phyloP scores from a whole-genome alignment of 1,284 basidiomycete species.

The Ganoderma sp. region DNA sequence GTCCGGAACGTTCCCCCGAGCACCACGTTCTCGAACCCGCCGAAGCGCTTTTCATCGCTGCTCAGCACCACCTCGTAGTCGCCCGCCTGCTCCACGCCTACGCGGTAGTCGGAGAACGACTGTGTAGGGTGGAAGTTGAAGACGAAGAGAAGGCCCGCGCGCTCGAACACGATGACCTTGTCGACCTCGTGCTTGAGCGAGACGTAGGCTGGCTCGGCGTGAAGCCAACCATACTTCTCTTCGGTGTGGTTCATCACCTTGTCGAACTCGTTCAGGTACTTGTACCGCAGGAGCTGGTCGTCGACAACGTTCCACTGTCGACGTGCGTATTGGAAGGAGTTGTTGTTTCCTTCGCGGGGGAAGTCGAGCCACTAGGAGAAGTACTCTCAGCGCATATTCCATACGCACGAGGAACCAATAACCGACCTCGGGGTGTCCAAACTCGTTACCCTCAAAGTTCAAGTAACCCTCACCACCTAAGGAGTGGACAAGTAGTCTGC shows the following conservation, averaged over 20 bases:
- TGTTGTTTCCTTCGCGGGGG: conserved; percentile 92
- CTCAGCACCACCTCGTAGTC: conserved; percentile 84
- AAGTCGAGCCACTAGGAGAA: conserved; percentile 92
- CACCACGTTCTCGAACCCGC: conserved; percentile 86
- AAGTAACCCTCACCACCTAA: conserved; percentile 97
- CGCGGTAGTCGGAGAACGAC: conserved; percentile 92
- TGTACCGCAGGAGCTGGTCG: conserved; percentile 85
- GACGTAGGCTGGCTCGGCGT: conserved; percentile 86
- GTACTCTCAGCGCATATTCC: conserved; percentile 1
- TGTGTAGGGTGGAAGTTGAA: conserved; percentile 95
- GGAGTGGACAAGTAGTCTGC: conserved; percentile 86
- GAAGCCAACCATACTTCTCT: conserved; percentile 83
- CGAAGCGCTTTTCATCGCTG: conserved; percentile 87
- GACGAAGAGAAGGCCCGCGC: conserved; percentile 90
- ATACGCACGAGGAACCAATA: not conserved
- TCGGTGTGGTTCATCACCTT: conserved; percentile 91
- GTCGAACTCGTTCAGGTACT: conserved; percentile 93
- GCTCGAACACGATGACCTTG: conserved; percentile 93
- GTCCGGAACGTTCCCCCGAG: conserved; percentile 77
- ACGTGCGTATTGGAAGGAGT: conserved; percentile 95
- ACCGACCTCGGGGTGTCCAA: conserved; percentile 91
- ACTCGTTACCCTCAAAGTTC: conserved; percentile 98
- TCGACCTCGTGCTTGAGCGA: conserved; percentile 93
- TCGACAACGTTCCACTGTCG: conserved; percentile 97
- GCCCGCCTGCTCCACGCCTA: conserved; percentile 88